Base-by-base conservation (phyloP, 768 basidiomycete genomes). In the Suillus plorans region DNA sequence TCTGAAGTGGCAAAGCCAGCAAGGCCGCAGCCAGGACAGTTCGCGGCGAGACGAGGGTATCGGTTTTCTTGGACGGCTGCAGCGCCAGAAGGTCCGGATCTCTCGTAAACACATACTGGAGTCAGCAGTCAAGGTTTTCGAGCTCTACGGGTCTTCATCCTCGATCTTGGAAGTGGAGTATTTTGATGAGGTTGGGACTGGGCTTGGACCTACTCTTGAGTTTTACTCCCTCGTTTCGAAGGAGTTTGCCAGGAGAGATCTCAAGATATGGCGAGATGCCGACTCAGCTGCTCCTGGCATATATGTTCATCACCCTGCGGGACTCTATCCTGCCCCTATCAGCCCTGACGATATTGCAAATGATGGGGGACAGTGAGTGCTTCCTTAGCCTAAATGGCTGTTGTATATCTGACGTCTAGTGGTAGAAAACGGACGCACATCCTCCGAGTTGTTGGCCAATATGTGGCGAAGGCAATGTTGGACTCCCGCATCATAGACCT, bases 141-240 rank as follows among this genome's bases (percentile, higher is more conserved):
- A 97, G 73, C 86, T 99, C 59, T 99, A 98, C 70, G 97, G 97
- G 1, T 93, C 94, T 0, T 95, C 94, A 2, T 92, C 91, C 5
- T 95, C 95, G 0, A 88, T 98, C 25, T 85, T 99, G 49, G 97
- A 99, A 75, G 95, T 99, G 60, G 96, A 99, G 79, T 99, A 98
- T 79, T 98, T 98, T 72, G 95, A 97, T 72, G 97, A 99, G 81
- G 96, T 98, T 57, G 97, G 97, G 22, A 99, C 97, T 9, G 97
- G 97, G 22, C 81, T 99, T 13, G 97, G 97, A 3, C 97, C 97
- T 8, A 99, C 97, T 31, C 83, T 99, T 28, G 97, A 99, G 79
- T 99, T 99, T 79, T 99, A 99, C 76, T 92, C 96, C n/a, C 79
- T 99, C 59, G 97, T 95, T 9, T 97, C 94, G 50, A 92, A 89